phyloP scores from a whole-genome alignment of 345 rosid species.

The Schrenkiella parvula region DNA sequence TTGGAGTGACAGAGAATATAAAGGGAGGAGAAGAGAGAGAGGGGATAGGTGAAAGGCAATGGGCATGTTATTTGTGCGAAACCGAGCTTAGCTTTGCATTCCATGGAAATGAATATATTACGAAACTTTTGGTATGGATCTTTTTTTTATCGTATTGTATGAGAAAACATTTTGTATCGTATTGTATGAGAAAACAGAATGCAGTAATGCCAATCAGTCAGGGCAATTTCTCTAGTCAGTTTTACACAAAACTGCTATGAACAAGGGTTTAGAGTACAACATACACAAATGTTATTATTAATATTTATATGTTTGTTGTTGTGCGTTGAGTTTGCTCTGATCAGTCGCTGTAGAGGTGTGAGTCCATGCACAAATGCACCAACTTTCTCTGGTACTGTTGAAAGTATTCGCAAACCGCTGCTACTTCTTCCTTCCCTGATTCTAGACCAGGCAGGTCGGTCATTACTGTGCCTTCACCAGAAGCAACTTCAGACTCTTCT shows the following conservation, averaged over 20 bases:
- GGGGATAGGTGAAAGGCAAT: too few species aligned
- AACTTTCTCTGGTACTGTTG: constrained; percentile 87
- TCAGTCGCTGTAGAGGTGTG: constrained; percentile 65
- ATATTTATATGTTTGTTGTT: not conserved
- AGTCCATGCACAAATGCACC: constrained; percentile 93
- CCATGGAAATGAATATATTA: too few species aligned
- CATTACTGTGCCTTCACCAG: constrained; percentile 23
- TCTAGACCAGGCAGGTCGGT: constrained; percentile 57
- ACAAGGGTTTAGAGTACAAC: constrained; percentile 16
- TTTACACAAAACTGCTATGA: constrained; percentile 19
- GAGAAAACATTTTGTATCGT: too few species aligned
- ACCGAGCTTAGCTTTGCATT: too few species aligned
- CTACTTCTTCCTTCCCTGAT: constrained; percentile 68
- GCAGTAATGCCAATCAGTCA: not conserved
- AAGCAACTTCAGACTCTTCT: constrained; percentile 30
- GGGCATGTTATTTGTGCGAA: too few species aligned
- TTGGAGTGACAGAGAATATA: too few species aligned
- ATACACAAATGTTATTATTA: too few species aligned
- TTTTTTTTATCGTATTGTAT: not conserved
- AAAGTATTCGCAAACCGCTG: constrained; percentile 75
- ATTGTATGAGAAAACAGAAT: not conserved
- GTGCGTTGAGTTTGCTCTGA: not conserved
- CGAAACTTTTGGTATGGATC: too few species aligned
- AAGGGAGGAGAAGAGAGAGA: too few species aligned
- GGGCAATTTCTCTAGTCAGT: not conserved